Evolutionary conservation across 139 green algal species (phyloP), one percentile per base, ranked within the genome.

Genomic region (Bryopsis sp.): DNA sequence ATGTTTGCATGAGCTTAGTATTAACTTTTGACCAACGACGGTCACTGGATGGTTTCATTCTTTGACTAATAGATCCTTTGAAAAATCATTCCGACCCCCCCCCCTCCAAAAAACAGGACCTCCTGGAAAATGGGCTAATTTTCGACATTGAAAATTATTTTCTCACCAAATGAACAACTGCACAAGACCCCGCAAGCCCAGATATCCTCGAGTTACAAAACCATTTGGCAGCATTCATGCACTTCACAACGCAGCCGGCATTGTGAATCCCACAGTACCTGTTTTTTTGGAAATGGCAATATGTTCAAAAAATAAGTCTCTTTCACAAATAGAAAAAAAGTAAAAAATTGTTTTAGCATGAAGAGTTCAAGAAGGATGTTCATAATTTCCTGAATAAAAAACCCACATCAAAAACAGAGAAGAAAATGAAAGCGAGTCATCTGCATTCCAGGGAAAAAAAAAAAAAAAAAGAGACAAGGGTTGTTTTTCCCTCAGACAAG

Each of bases 201-300:
- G 62, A 50, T 37, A 69, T 50, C 7, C 62, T 35, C 62, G 62
- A 69, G 76, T 96, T 96, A 81, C 90, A 96, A 48, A 95, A 71
- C 84, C 89, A 95, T 54, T 96, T 97, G 46, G 83, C 82, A 15
- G 77, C 95, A 4, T 72, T 79, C 8, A 95, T 66, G 82, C 94
- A 99, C 68, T 92, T 91, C 28, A 91, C 93, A 4, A 99, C 93
- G 64, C 79, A 90, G 0, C 87, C 78, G 0, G 93, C 82, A 67
- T 89, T 95, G 71, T 89, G 78, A 35, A 97, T 89, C 36, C 91
- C 93, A 74, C 94, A 99, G 76, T 98, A 99, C 64, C 85, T 90
- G 80, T 73, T 82, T 4, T 31, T 6, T 64, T 3, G 47, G 35
- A 32, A 68, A 31, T 60, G 60, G 29, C 1, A 67, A 11, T 33